Percentiles rank a stretch among this genome's conserved stretches.
Conservation (phyloP, 2,329 filamentous ascomycete species). For the Phaeosphaeriaceae sp. region DNA sequence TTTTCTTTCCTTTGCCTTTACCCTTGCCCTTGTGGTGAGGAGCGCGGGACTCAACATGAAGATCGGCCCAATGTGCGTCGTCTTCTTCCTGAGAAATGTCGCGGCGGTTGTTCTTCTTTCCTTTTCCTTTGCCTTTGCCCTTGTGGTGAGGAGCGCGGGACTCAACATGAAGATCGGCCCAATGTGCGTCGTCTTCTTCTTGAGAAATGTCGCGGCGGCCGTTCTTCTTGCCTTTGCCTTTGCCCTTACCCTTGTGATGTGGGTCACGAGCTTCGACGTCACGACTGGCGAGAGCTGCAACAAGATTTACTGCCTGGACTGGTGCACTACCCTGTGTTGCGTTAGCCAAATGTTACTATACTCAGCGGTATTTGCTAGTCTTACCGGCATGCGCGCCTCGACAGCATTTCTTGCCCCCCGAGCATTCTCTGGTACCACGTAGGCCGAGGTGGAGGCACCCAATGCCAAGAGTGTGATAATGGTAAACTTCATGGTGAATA, state of each 20-base stretch:
- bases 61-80: background rate
- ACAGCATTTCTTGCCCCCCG: constrained; percentile 27
- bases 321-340: constrained; percentile 31
- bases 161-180: background rate
- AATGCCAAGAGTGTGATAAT: constrained; percentile 39
- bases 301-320: constrained; percentile 23
- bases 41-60: background rate
- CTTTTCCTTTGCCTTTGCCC: constrained; percentile 20
- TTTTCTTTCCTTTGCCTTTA: background rate
- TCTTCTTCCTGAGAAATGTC: constrained; percentile 1
- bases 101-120: constrained; percentile 3
- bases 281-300: constrained; percentile 29
- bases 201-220: background rate
- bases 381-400: constrained; percentile 36
- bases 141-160: constrained; percentile 18
- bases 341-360: constrained; percentile 9
- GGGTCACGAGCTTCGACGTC: constrained; percentile 18
- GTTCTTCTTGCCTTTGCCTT: constrained; percentile 8
- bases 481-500: constrained; percentile 41
- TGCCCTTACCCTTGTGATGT: constrained; percentile 24
- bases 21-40: constrained; percentile 3
- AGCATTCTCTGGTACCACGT: constrained; percentile 38
- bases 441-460: constrained; percentile 39
- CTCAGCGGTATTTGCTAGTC: background rate
- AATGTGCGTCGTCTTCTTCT: background rate